A percentile compares a stretch with the other conserved stretches of the same genome.
phyloP scores from a whole-genome alignment of 371 early-diverging fungal species.

The Aphelidium insulamus region DNA sequence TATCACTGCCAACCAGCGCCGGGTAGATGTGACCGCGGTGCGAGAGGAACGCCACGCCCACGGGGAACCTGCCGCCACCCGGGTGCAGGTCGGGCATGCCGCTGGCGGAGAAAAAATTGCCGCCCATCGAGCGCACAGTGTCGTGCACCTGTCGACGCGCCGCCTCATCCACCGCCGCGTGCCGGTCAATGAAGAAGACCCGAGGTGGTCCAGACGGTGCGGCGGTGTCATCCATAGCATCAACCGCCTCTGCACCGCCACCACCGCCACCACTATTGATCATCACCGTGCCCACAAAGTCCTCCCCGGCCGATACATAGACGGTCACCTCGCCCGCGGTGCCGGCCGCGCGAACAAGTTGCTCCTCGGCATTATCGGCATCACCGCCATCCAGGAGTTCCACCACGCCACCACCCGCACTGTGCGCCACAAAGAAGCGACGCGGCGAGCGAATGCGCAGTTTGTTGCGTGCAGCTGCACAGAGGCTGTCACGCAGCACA shows the following conservation, averaged over 20 bases:
- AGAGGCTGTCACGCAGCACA: too few relatives aligned
- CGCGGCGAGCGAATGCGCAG: conserved; percentile 16
- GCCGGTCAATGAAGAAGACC: conserved; percentile 11
- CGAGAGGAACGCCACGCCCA: conserved; percentile 18
- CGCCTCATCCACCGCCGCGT: conserved; percentile 16
- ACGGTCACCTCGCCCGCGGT: too few relatives aligned
- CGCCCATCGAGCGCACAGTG: conserved; percentile 11
- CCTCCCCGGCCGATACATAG: conserved; percentile 7
- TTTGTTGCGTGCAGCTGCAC: conserved; percentile 17
- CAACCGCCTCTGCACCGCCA: conserved; percentile 1
- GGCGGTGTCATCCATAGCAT: not conserved
- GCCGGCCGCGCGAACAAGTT: conserved; percentile 5
- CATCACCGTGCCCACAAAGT: conserved; percentile 4
- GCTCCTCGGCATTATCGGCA: conserved; percentile 3
- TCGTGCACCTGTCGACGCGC: conserved; percentile 14
- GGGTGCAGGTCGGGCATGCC: conserved; percentile 30
- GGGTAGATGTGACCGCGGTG: conserved; percentile 18
- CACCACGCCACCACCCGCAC: too few relatives aligned
- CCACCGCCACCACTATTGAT: not conserved
- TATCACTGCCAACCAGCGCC: conserved; percentile 25
- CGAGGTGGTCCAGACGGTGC: conserved; percentile 7
- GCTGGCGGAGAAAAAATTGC: too few relatives aligned
- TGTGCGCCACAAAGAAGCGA: conserved; percentile 9
- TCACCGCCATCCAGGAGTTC: conserved; percentile 7
- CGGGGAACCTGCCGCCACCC: conserved; percentile 15